Evolutionary conservation across 805 yeast species (phyloP), one percentile per base, ranked within the genome.

Genomic region (Metschnikowia sp.): DNA sequence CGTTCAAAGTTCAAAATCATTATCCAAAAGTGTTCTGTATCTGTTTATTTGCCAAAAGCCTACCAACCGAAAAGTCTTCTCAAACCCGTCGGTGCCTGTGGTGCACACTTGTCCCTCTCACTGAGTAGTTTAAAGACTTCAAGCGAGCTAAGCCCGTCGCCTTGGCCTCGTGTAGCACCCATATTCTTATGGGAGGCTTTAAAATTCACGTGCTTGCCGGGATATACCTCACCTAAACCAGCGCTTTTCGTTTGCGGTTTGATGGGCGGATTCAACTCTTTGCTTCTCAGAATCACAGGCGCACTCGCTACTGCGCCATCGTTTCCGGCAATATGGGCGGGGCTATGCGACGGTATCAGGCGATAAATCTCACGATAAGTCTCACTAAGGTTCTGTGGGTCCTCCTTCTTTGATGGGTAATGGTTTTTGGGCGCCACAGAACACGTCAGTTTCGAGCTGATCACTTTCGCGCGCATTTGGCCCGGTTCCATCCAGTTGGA

Each of bases 401-500:
- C 29, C 8, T 28, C 36, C 31, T 11, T 32, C 19, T 10, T 32
- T 8, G 29, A 13, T 19, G 33, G 15, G 9, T 10, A 12, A 15
- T 19, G 15, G n/a, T 36, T 18, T 34, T 10, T 32, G 40, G 36
- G 31, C 10, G 52, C 52, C 42, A 55, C 37, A 1, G 56, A 51
- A 36, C 50, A 50, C 12, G 48, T 45, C 28, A 57, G 53, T 38
- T 40, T 48, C n/a, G 57, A 54, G 40, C 55, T 51, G 18, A 39
- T 28, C 22, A 55, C 32, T 28, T 36, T 36, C 2, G 36, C 10
- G 34, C 37, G 33, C 15, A 36, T 40, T 26, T 44, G 36, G 22
- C 68, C 44, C 3, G 81, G 76, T 45, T 77, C 82, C 81, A 78
- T 77, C 82, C 83, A 78, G 46, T 70, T 74, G 15, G 74, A 67